Evolutionary conservation across 2,329 filamentous ascomycete species (phyloP), one percentile per base, ranked within the genome.

Genomic region (Cryphonectria carpinicola): DNA sequence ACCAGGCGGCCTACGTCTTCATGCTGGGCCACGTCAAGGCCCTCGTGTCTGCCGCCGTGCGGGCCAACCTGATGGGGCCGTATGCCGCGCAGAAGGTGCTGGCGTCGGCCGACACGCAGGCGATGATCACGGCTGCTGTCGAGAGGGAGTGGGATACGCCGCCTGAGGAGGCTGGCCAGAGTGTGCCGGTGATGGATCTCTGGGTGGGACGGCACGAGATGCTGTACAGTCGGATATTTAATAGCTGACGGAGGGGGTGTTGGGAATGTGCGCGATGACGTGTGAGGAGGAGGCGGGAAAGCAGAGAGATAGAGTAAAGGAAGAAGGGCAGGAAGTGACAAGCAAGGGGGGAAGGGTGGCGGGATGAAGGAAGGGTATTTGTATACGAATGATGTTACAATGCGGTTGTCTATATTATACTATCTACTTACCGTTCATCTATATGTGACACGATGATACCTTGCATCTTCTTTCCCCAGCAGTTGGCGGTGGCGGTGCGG

Each of bases 181-280:
- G 84, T 69, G 90, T 94, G 73, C 93, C 93, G 1, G 87, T 90
- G 1, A 90, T 95, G 87, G 93, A 96, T 82, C 79, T 96, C 43
- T 96, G 93, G 93, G 86, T 94, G 77, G 93, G 93, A 4, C 86
- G 93, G 77, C 93, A 96, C 79, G 93, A 96, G 84, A 83, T 93
- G 78, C 79, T 96, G 74, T 96, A 96, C 80, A 95, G 92, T 71
- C 88, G 93, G 75, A 95, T 96, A 68, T 96, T 96, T 78, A 96
- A 96, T 81, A 95, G 92, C 76, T 95, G 77, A 81, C 41, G 14
- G 19, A 14, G 11, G n/a, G n/a, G 54, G 11, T n/a, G n/a, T n/a
- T 13, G 13, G 17, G 1, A 11, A n/a, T 10, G 32, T 61, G 58
- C 10, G 37, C 19, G 60, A 13, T 37, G 19, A 10, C 37, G 32